Evolutionary conservation across 345 rosid species (phyloP).

Genomic region (Cardamine occulta): DNA sequence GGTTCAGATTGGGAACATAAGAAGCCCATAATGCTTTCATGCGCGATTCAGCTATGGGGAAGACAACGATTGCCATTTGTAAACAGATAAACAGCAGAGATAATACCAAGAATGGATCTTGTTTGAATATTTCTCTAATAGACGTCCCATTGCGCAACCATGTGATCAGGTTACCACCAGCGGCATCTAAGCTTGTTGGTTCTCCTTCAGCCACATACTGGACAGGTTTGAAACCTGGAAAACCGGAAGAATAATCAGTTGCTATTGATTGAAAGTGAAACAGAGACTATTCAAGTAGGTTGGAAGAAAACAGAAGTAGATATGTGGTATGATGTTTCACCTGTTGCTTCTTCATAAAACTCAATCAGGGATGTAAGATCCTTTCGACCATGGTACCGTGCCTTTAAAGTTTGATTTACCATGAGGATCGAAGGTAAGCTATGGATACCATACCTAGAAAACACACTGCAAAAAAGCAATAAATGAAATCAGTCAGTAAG

Average conservation of each 20-base stretch:
- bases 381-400: slow-evolving; percentile 64
- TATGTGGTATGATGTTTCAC: slow-evolving; percentile 41
- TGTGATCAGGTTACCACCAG: slow-evolving; percentile 35
- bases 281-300: neutral
- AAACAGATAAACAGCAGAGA: slow-evolving; percentile 59
- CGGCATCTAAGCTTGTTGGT: slow-evolving; percentile 30
- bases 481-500: neutral
- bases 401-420: slow-evolving; percentile 64
- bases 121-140: slow-evolving; percentile 49
- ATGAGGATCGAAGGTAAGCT: slow-evolving; percentile 78
- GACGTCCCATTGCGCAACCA: slow-evolving; percentile 47
- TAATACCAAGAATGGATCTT: slow-evolving; percentile 66
- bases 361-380: slow-evolving; percentile 61
- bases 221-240: slow-evolving; percentile 52
- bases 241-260: neutral
- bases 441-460: slow-evolving; percentile 83
- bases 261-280: neutral
- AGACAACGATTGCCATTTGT: slow-evolving; percentile 50
- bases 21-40: slow-evolving; percentile 65
- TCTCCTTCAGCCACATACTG: slow-evolving; percentile 53
- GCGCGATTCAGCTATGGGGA: slow-evolving; percentile 54
- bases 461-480: slow-evolving; percentile 55
- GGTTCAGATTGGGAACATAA: slow-evolving; percentile 65
- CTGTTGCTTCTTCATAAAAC: slow-evolving; percentile 75
- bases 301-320: slow-evolving; percentile 14